Evolutionary conservation across 352 stramenopile genomes (phyloP), one percentile per base, ranked within the genome.

Genomic region (Globisporangium abappressorium): DNA sequence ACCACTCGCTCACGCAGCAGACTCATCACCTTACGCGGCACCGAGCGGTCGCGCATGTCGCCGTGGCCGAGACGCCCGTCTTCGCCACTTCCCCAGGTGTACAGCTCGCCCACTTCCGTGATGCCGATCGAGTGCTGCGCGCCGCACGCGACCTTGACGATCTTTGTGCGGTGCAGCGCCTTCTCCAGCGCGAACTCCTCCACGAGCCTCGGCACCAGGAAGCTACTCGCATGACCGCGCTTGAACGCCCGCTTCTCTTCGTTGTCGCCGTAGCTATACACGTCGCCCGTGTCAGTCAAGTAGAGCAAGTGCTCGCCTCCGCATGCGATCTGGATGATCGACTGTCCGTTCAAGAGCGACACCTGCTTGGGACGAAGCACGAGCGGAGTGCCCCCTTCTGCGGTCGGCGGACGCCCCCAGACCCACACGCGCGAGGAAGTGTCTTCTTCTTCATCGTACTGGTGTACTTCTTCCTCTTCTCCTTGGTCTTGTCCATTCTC

Each of bases 61-160:
- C 87, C 87, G 62, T 95, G 87, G 5, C 87, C 87, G 2, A 95
- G 68, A 0, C 87, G 75, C 11, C 87, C 87, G 66, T 95, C 87
- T 74, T 95, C 87, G 5, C 87, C 87, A 61, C 87, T 93, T 2
- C 87, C 87, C 87, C 87, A 95, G 1, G 87, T 92, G 68, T 92
- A 95, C 18, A 95, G 34, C 62, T 95, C 85, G 4, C 87, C 87
- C 30, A 68, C 76, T 41, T 89, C 74, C 1, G 82, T 93, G 30
- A 95, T 88, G 0, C 78, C 87, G 15, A 91, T 49, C 15, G 87
- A 92, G 67, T 95, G 87, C 64, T 95, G 84, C 0, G 85, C 84
- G 2, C 87, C 87, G 58, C 87, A 95, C 3, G 87, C 76, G 3
- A 95, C 75, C 46, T 68, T 71, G 1, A 80, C 65, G 46, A 95